These are phyloP conservation scores for Plasmodium vivax DNA, from an alignment of 169 alveolate genomes.

Conservation along the genomic window DNA sequence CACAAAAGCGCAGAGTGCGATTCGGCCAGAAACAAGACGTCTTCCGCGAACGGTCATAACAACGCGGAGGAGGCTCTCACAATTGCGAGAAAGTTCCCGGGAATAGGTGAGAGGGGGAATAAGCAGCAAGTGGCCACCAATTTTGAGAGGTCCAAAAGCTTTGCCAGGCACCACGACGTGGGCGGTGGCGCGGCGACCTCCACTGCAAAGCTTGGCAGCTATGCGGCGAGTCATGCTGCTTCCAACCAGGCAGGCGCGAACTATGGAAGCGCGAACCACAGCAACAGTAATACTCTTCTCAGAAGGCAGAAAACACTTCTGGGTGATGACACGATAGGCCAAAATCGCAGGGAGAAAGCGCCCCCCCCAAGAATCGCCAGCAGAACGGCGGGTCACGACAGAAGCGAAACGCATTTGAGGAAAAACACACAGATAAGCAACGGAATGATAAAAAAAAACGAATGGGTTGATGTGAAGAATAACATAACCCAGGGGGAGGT, in stretches of 20 bases:
- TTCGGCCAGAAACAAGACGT: conserved; percentile 2
- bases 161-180: neutral
- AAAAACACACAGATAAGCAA: neutral
- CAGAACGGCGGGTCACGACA: neutral
- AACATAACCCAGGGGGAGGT: neutral
- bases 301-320: conserved; percentile 22
- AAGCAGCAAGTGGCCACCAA: neutral
- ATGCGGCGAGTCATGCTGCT: neutral
- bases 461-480: neutral
- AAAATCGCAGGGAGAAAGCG: neutral
- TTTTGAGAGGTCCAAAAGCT: conserved; percentile 38
- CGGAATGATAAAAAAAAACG: neutral
- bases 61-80: neutral
- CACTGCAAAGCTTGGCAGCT: neutral
- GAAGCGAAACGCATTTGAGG: conserved; percentile 6
- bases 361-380: neutral
- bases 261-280: neutral
- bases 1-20: conserved; percentile 28
- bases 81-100: neutral
- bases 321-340: conserved; percentile 10
- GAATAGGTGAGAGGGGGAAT: neutral
- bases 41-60: neutral
- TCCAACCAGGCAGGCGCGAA: neutral
- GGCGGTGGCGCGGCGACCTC: neutral
- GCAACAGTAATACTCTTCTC: neutral